Percentiles rank a stretch among this genome's conserved stretches.
These are phyloP conservation scores for Phtheirospermum japonicum DNA, from an alignment of 257 asterid genomes.

Conservation along the genomic window DNA sequence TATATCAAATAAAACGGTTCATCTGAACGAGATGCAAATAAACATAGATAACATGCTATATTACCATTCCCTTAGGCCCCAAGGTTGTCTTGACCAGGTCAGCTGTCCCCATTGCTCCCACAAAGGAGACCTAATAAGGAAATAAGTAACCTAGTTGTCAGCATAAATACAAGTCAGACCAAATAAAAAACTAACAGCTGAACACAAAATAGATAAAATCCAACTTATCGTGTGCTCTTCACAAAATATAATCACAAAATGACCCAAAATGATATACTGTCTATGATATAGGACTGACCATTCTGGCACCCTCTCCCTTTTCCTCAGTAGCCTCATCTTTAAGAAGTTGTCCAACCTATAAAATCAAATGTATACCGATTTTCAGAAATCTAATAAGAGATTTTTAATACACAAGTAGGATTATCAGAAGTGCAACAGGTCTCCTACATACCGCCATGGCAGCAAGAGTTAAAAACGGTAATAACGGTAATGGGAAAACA, in stretches of 20 bases:
- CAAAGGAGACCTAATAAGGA: constrained; percentile 68
- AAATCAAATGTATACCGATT: not conserved
- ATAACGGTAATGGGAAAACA: not conserved
- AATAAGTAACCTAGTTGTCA: constrained; percentile 12
- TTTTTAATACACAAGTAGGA: not conserved
- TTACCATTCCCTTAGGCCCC: constrained; percentile 98
- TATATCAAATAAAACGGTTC: not conserved
- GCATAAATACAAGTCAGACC: not conserved
- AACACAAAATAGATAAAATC: not conserved
- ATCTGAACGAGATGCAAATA: constrained; percentile 5
- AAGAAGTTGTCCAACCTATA: constrained; percentile 48
- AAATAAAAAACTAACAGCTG: not conserved
- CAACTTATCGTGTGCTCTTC: not conserved
- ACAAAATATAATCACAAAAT: not conserved
- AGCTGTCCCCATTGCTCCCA: constrained; percentile 95
- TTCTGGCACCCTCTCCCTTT: constrained; percentile 94
- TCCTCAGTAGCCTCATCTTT: constrained; percentile 96
- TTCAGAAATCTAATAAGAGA: not conserved
- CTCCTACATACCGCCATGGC: not conserved
- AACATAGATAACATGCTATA: not conserved
- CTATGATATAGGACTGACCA: constrained; percentile 49
- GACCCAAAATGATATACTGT: no score
- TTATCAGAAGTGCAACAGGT: no score
- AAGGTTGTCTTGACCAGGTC: constrained; percentile 94
- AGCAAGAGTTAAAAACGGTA: not conserved